A percentile compares a stretch with the other conserved stretches of the same genome.
Conservation (phyloP, 805 yeast genomes). For the Dipodascus geniculatus region DNA sequence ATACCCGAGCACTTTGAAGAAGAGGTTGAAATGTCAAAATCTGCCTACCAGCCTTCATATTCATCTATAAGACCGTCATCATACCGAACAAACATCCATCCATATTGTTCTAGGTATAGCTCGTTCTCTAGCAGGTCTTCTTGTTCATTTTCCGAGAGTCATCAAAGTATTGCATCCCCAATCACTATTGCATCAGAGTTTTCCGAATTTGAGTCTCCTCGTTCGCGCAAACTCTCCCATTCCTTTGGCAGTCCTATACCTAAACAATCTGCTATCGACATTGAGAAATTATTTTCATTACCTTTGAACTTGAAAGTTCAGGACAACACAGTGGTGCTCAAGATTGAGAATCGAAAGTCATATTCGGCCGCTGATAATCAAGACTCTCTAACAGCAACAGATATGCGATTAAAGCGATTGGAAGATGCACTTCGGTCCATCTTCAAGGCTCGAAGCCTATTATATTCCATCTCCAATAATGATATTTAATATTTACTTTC, state of each 20-base stretch:
- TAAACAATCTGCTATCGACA: neutral
- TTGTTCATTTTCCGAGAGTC: neutral
- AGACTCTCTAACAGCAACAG: slow-evolving; percentile 3
- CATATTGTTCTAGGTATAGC: neutral
- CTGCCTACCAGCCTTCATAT: neutral
- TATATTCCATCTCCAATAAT: slow-evolving; percentile 9
- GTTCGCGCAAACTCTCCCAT: neutral
- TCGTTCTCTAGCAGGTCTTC: neutral
- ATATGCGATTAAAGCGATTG: slow-evolving; percentile 10
- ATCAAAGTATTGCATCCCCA: neutral
- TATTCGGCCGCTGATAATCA: neutral
- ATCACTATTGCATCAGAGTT: neutral
- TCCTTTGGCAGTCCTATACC: neutral
- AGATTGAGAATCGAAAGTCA: neutral
- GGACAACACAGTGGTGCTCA: slow-evolving; percentile 17
- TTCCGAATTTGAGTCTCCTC: neutral
- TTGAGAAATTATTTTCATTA: neutral
- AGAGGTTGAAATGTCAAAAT: neutral
- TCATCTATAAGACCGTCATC: neutral
- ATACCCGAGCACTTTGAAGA: neutral
- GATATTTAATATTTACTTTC: neutral
- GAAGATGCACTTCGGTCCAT: slow-evolving; percentile 15
- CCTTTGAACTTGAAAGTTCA: neutral
- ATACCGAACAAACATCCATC: neutral
- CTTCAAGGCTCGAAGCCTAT: slow-evolving; percentile 12